Percentiles rank a stretch among this genome's conserved stretches.
Conservation (phyloP, 2,329 filamentous ascomycete genomes). For the Colletotrichum sp. region DNA sequence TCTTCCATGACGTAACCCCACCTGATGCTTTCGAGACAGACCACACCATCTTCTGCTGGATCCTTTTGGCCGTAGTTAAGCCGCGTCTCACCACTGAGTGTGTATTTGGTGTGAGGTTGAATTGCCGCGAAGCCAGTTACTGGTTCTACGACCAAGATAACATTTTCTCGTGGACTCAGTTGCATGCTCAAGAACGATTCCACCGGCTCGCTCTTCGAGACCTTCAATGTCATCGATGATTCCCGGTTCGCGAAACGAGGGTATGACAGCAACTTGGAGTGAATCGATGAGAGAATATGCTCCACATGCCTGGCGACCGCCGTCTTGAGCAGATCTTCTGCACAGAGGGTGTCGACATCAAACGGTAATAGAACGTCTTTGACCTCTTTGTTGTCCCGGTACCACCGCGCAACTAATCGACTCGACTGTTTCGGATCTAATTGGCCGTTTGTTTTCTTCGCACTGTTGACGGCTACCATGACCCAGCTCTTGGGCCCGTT, state of each 20-base stretch:
- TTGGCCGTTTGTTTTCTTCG: slow-evolving; percentile 48
- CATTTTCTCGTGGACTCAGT: slow-evolving; percentile 65
- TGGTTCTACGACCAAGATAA: slow-evolving; percentile 74
- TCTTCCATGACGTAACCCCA: slow-evolving; percentile 66
- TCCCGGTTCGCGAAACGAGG: slow-evolving; percentile 66
- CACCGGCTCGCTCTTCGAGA: slow-evolving; percentile 66
- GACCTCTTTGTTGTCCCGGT: slow-evolving; percentile 80
- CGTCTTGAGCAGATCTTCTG: slow-evolving; percentile 74
- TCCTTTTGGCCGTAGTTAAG: slow-evolving; percentile 65
- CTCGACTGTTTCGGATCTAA: slow-evolving; percentile 53
- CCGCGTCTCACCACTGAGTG: slow-evolving; percentile 63
- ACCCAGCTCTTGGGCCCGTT: slow-evolving; percentile 84
- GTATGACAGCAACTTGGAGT: slow-evolving; percentile 62
- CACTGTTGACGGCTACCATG: slow-evolving; percentile 80
- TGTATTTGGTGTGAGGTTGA: slow-evolving; percentile 64
- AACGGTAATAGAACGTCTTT: slow-evolving; percentile 71
- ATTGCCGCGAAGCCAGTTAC: slow-evolving; percentile 79
- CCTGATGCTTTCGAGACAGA: slow-evolving; percentile 65
- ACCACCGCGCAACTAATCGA: slow-evolving; percentile 75
- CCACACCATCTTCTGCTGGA: slow-evolving; percentile 61
- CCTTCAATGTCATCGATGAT: slow-evolving; percentile 61
- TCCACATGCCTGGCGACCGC: slow-evolving; percentile 79
- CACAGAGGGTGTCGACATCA: slow-evolving; percentile 70
- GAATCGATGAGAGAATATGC: slow-evolving; percentile 72
- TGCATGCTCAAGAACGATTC: slow-evolving; percentile 73